phyloP scores from a whole-genome alignment of 176 grass and related monocot species.

The Avena atlantica region DNA sequence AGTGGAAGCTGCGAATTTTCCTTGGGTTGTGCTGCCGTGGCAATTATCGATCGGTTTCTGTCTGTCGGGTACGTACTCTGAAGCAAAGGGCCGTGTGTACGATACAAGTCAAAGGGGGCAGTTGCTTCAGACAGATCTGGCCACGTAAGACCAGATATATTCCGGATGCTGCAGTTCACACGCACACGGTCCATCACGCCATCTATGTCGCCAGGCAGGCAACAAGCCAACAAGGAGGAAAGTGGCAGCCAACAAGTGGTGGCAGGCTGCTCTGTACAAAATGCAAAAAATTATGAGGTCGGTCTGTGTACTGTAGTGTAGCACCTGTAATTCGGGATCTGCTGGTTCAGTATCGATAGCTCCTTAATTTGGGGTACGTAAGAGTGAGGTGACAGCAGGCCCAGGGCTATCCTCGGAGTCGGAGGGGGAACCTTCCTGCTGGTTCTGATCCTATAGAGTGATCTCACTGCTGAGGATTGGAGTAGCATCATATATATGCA shows the following conservation, averaged over 20 bases:
- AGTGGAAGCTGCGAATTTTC: background rate
- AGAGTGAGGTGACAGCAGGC: background rate
- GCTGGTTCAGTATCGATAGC: background rate
- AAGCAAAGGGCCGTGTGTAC: background rate
- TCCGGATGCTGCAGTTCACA: conserved; percentile 40
- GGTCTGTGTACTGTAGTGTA: conserved; percentile 2
- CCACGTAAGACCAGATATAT: conserved; percentile 48
- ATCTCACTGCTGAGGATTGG: background rate
- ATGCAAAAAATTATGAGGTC: background rate
- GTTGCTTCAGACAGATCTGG: conserved; percentile 20
- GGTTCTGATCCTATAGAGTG: background rate
- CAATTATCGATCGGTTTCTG: conserved; percentile 8
- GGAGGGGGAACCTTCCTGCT: conserved; percentile 41
- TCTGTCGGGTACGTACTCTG: background rate
- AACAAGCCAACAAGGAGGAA: background rate
- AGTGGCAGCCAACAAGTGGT: background rate
- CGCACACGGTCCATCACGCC: background rate
- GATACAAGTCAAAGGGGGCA: conserved; percentile 46
- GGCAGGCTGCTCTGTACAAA: background rate
- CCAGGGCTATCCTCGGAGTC: background rate
- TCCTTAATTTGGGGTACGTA: background rate
- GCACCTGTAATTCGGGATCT: background rate
- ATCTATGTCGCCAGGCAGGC: background rate
- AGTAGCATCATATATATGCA: background rate
- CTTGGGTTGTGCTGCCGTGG: background rate